These are phyloP conservation scores for Candida succiphila DNA, from an alignment of 805 yeast genomes.

Conservation along the genomic window DNA sequence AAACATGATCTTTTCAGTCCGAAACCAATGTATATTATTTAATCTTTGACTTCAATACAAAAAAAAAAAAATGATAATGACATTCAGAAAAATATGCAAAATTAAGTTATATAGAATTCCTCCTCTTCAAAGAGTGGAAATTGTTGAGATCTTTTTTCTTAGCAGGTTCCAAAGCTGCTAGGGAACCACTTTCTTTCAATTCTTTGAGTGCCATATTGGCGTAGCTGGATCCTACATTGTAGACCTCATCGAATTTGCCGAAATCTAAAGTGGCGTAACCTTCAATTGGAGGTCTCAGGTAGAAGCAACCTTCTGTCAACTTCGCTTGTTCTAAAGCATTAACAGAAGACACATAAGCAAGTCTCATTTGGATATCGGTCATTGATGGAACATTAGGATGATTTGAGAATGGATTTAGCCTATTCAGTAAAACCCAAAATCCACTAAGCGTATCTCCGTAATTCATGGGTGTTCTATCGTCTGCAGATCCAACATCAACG, in stretches of 20 bases:
- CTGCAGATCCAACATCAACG: constrained; percentile 92
- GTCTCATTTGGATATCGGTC: constrained; percentile 88
- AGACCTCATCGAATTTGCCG: constrained; percentile 84
- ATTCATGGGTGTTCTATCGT: constrained; percentile 79
- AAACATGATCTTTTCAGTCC: too few species aligned
- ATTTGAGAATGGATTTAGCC: constrained; percentile 82
- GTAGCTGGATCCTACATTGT: constrained; percentile 67
- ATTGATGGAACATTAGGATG: constrained; percentile 87
- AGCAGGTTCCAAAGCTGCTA: constrained; percentile 56
- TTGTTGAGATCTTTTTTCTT: constrained; percentile 19
- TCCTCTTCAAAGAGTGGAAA: constrained; percentile 30
- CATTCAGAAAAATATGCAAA: background rate
- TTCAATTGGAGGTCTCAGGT: constrained; percentile 91
- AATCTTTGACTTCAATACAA: background rate
- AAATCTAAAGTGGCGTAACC: constrained; percentile 87
- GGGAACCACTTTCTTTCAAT: constrained; percentile 38
- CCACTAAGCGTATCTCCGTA: constrained; percentile 94
- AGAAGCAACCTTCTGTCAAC: constrained; percentile 71
- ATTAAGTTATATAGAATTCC: constrained; percentile 47
- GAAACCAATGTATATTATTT: constrained; percentile 1
- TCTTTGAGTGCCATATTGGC: constrained; percentile 49
- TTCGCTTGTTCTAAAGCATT: constrained; percentile 88
- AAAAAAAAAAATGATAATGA: background rate
- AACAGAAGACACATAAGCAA: constrained; percentile 93
- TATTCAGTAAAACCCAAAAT: constrained; percentile 76